These are phyloP conservation scores for Teunomyces kruisii DNA, from an alignment of 805 yeast species.

Conservation along the genomic window DNA sequence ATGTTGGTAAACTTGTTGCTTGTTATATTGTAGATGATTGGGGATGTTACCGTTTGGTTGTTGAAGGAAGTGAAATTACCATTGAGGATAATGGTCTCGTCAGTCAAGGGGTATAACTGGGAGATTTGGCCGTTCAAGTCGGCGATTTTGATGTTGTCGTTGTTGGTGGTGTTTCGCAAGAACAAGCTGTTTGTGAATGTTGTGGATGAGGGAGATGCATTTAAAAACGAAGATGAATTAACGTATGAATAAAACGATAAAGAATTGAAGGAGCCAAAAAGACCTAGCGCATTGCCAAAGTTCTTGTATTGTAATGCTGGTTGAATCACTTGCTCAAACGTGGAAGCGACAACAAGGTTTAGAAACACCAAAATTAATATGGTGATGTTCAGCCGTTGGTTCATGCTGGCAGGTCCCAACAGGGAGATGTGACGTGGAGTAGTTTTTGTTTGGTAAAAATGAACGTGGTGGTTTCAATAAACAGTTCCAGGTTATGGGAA, in stretches of 20 bases:
- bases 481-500: not conserved
- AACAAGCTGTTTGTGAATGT: constrained; percentile 16
- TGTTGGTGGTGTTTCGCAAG: constrained; percentile 20
- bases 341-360: not conserved
- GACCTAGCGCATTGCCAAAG: constrained; percentile 30
- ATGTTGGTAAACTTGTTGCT: constrained; percentile 23
- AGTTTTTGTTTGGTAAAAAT: not conserved
- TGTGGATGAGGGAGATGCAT: constrained; percentile 3
- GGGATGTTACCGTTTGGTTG: constrained; percentile 22
- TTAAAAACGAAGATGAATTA: constrained; percentile 25
- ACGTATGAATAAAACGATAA: constrained; percentile 26
- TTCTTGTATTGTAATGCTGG: constrained; percentile 23
- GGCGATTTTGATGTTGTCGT: constrained; percentile 22
- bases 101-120: constrained; percentile 24
- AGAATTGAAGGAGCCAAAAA: constrained; percentile 31
- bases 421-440: not conserved
- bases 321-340: constrained; percentile 6
- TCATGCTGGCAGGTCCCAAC: not conserved
- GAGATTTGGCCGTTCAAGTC: constrained; percentile 31
- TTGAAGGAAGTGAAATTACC: constrained; percentile 40
- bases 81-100: constrained; percentile 29
- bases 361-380: constrained; percentile 3
- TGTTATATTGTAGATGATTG: constrained; percentile 36
- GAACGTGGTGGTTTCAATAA: not conserved
- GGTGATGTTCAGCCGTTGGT: not conserved